phyloP scores from a whole-genome alignment of 2,329 filamentous ascomycete genomes.

The Xylaria arbuscula region DNA sequence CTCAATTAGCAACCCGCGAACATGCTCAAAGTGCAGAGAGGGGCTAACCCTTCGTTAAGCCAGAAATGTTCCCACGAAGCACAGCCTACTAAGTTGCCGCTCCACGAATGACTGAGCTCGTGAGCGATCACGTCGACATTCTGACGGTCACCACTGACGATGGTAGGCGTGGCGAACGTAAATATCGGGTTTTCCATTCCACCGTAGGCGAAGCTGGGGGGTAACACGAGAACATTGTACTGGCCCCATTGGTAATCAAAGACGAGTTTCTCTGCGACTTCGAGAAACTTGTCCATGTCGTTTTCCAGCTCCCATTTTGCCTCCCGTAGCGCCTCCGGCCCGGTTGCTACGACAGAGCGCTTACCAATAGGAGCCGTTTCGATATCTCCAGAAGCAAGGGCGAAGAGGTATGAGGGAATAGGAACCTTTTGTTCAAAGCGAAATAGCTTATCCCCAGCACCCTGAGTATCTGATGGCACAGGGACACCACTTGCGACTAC shows the following conservation, averaged over 20 bases:
- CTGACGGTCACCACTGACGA: constrained; percentile 89
- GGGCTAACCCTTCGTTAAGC: constrained; percentile 75
- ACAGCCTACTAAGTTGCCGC: constrained; percentile 84
- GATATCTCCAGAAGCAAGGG: constrained; percentile 88
- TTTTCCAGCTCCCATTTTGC: constrained; percentile 92
- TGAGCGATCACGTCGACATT: constrained; percentile 96
- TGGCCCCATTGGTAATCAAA: constrained; percentile 94
- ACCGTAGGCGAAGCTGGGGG: constrained; percentile 90
- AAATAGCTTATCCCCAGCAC: constrained; percentile 73
- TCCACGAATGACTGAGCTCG: constrained; percentile 79
- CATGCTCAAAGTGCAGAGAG: not conserved
- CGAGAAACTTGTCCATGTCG: constrained; percentile 92
- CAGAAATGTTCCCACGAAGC: constrained; percentile 85
- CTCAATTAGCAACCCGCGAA: constrained; percentile 14
- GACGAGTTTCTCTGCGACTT: constrained; percentile 82
- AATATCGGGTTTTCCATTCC: constrained; percentile 95
- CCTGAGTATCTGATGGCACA: constrained; percentile 58
- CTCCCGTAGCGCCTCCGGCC: constrained; percentile 84
- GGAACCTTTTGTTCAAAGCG: constrained; percentile 90
- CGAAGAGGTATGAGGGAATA: constrained; percentile 94
- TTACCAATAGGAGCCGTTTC: constrained; percentile 87
- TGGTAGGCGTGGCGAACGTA: constrained; percentile 94
- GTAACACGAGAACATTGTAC: constrained; percentile 92
- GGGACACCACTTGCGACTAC: constrained; percentile 91
- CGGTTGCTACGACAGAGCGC: constrained; percentile 84